Base-by-base conservation (phyloP, 2,329 filamentous ascomycete species). In the Macrophomina pseudophaseolina region DNA sequence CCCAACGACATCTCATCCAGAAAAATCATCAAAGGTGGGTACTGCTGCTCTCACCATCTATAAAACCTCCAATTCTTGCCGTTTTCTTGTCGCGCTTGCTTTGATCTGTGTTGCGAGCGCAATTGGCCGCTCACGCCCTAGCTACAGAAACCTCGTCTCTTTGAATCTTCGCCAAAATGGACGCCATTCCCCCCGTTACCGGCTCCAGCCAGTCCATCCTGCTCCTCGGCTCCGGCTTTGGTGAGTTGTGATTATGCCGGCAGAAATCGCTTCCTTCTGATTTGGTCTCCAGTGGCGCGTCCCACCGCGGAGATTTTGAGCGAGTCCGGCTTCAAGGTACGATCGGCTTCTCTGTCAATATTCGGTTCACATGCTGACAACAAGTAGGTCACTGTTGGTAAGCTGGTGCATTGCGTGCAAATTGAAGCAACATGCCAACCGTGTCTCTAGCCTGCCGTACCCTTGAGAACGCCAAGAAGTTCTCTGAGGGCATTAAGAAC, bases 401-500 rank as follows among this genome's bases (percentile, higher is more conserved):
- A 67, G 79, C 69, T 14, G 11, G n/a, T 7, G n/a, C 42, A 4
- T 18, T 11, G 58, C 38, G 35, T 48, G n/a, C 4, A 33, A 38
- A 14, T 28, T 53, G 32, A 12, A 32, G 16, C 49, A 2, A 30
- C 54, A 35, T 9, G 46, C 46, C 33, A 14, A 54, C 63, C 32
- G 28, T 42, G 16, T 44, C 67, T 60, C 40, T 71, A 92, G 92
- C 93, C 73, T 97, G 93, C 86, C 85, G 93, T 78, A 94, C 91
- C 52, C 85, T 97, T 66, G 87, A 90, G 73, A 87, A 83, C 64
- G 93, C 94, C 66, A 83, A 96, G 85, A 87, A 88, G 73, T 89
- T 97, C 70, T 86, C 87, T 53, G 86, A 84, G 69, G 76, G 90
- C 73, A 86, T 94, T 78, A 85, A 89, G 79, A 87, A 91, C 78